These are phyloP conservation scores for Petasospora fabianii DNA, from an alignment of 1,139 yeast species.

Conservation along the genomic window DNA sequence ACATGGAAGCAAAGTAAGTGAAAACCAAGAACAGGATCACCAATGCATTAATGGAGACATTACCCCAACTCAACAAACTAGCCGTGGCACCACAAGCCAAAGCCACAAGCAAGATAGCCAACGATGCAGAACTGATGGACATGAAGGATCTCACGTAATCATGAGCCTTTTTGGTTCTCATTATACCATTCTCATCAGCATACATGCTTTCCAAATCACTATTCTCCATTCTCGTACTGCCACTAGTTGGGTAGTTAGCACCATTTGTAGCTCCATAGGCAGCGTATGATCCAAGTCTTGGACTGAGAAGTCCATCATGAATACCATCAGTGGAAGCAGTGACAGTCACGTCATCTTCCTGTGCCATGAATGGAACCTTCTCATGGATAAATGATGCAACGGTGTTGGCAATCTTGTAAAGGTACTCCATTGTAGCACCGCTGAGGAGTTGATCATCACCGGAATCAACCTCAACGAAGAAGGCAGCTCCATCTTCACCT, in stretches of 20 bases:
- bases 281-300: no score
- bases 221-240: no score
- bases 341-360: no score
- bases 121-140: conserved; percentile 17
- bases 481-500: conserved; percentile 33
- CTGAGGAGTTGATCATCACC: conserved; percentile 34
- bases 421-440: conserved; percentile 33
- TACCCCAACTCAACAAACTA: conserved; percentile 16
- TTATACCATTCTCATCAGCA: neutral
- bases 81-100: conserved; percentile 20
- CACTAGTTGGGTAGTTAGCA: no score
- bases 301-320: conserved; percentile 4
- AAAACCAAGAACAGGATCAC: conserved; percentile 18
- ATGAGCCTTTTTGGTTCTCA: conserved; percentile 12
- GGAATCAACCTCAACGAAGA: conserved; percentile 31
- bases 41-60: conserved; percentile 17
- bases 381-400: conserved; percentile 14
- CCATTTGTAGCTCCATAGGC: no score
- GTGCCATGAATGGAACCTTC: conserved; percentile 17
- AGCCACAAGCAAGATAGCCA: conserved; percentile 20
- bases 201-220: conserved; percentile 1
- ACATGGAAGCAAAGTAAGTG: conserved; percentile 19
- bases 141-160: conserved; percentile 20
- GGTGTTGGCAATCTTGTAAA: conserved; percentile 24
- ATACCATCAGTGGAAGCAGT: no score